phyloP scores from a whole-genome alignment of 2,329 filamentous ascomycete species.

The Diaporthe eres region DNA sequence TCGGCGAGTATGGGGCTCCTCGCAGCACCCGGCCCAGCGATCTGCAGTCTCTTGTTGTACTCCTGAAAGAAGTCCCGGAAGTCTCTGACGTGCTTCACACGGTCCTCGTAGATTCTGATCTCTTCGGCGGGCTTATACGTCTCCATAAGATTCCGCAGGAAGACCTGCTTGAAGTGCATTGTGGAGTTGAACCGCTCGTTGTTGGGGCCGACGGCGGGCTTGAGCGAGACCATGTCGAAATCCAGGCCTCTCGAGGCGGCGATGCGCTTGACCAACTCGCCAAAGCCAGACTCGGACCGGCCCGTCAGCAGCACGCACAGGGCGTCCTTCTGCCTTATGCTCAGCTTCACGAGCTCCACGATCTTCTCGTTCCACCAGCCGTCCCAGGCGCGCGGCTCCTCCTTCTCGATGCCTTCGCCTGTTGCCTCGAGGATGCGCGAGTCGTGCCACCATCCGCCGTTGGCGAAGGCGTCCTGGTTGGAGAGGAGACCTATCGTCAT shows the following conservation, averaged over 20 bases:
- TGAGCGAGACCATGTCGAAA: constrained; percentile 91
- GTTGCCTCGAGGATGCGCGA: constrained; percentile 87
- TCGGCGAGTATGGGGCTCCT: constrained; percentile 78
- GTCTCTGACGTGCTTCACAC: constrained; percentile 77
- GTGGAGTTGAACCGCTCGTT: constrained; percentile 85
- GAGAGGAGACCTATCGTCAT: constrained; percentile 83
- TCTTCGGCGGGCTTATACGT: constrained; percentile 89
- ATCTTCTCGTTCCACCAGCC: constrained; percentile 98
- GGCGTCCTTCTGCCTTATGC: constrained; percentile 86
- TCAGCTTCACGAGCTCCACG: constrained; percentile 83
- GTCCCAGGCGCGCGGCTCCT: constrained; percentile 87
- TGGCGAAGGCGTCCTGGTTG: constrained; percentile 80
- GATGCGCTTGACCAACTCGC: constrained; percentile 86
- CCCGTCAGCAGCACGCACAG: constrained; percentile 91
- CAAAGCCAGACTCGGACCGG: constrained; percentile 82
- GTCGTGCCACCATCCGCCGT: constrained; percentile 98
- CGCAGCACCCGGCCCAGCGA: constrained; percentile 60
- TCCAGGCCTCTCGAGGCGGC: constrained; percentile 81
- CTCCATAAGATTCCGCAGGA: constrained; percentile 84
- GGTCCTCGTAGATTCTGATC: constrained; percentile 81
- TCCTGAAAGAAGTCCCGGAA: constrained; percentile 88
- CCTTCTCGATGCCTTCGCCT: constrained; percentile 83
- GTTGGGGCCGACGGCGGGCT: constrained; percentile 85
- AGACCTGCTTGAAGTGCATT: constrained; percentile 92
- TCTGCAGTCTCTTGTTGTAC: constrained; percentile 74